Conservation (phyloP, 768 basidiomycete genomes). For the Trametes maxima region DNA sequence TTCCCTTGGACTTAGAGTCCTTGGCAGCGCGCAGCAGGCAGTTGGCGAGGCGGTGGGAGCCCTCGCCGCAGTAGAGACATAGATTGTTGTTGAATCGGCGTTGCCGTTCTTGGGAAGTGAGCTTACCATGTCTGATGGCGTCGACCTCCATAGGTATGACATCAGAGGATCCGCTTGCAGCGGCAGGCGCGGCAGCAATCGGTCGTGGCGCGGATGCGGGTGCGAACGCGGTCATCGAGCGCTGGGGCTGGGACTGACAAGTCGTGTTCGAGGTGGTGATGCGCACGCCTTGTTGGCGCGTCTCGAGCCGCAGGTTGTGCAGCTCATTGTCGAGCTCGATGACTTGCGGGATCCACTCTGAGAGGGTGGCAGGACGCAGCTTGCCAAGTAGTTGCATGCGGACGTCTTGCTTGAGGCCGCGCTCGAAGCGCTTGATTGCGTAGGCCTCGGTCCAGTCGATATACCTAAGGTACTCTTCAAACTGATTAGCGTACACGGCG, state of each 20-base stretch:
- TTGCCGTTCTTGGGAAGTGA: slow-evolving; percentile 33
- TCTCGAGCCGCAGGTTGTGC: background rate
- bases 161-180: background rate
- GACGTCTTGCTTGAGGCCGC: slow-evolving; percentile 34
- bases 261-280: no score
- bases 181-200: no score
- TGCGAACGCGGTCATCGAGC: no score
- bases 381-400: slow-evolving; percentile 21
- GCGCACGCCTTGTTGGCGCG: background rate
- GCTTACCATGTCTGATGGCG: slow-evolving; percentile 27
- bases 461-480: slow-evolving; percentile 31
- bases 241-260: no score
- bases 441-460: slow-evolving; percentile 34
- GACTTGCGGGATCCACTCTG: background rate
- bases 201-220: no score
- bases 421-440: slow-evolving; percentile 36
- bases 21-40: slow-evolving; percentile 29
- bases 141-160: slow-evolving; percentile 24
- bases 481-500: slow-evolving; percentile 31
- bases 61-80: slow-evolving; percentile 40
- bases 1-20: slow-evolving; percentile 17
- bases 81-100: slow-evolving; percentile 30
- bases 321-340: slow-evolving; percentile 13
- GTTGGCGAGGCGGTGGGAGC: slow-evolving; percentile 31
- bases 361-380: background rate